Evolutionary conservation across 306 rosid genomes (phyloP), one percentile per base, ranked within the genome.

Genomic region (Casuarina glauca): DNA sequence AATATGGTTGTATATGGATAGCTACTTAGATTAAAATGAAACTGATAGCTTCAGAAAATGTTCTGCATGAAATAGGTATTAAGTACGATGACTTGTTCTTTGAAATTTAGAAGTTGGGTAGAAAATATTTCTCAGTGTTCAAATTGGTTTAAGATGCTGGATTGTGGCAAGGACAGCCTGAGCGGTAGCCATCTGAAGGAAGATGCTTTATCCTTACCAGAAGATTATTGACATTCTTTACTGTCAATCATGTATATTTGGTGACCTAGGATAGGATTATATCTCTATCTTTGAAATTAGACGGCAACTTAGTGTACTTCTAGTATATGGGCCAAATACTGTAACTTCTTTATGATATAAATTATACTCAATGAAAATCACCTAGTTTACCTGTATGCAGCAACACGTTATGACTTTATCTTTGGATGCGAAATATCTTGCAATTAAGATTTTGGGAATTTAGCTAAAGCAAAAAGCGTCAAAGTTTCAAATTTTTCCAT

Each of bases 401-500:
- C 19, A 17, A 16, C 32, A 41, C 0, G 8, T 67, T 67, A 19
- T 1, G 48, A 42, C 26, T 9, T 3, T 16, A 17, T 42, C 13
- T 67, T 67, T 6, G 8, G 49, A 67, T 67, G 36, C 71, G 8
- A 41, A 8, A 42, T 67, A 67, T 67, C 46, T 13, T 63, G 13
- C 45, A 41, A 41, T 66, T 67, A 43, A 67, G 19, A 6, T 67
- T 42, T 43, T 67, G 17, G 50, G 48, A 8, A 13, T 67, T 17
- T 67, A 2, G 6, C 6, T 13, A 38, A 67, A 6, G 4, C 49
- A 11, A 42, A 9, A 54, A 3, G 10, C 44, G 32, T 60, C 43
- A 19, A 43, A 19, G 48, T 61, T 74, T 50, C 69, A 55, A 50
- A 26, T 73, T 61, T 73, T 61, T 72, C 11, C 74, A 16, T 4